Evolutionary conservation across 2,329 filamentous ascomycete species (phyloP).

Genomic region (Aureobasidium sp.): DNA sequence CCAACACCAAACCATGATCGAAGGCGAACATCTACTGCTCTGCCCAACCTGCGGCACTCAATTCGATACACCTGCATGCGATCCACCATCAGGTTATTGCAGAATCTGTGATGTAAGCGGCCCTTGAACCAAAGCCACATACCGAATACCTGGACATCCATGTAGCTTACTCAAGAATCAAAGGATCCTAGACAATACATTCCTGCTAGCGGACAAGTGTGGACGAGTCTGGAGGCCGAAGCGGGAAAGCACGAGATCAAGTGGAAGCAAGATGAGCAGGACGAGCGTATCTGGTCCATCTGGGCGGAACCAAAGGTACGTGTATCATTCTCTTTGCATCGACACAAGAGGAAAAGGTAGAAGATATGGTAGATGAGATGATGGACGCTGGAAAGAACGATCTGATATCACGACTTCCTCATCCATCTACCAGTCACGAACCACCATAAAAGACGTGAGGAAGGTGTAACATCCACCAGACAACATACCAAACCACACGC

Average conservation of each 20-base stretch:
- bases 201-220: slow-evolving; percentile 54
- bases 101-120: slow-evolving; percentile 60
- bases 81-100: slow-evolving; percentile 51
- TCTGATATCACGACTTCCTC: neutral
- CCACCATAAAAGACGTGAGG: neutral
- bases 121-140: too few species aligned
- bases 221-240: slow-evolving; percentile 47
- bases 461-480: neutral
- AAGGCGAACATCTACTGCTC: slow-evolving; percentile 41
- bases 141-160: neutral
- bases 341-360: neutral
- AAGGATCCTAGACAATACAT: slow-evolving; percentile 59
- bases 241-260: slow-evolving; percentile 42
- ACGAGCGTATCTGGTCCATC: slow-evolving; percentile 38
- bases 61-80: slow-evolving; percentile 46
- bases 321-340: neutral
- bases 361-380: too few species aligned
- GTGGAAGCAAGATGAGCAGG: slow-evolving; percentile 40
- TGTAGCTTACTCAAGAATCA: neutral
- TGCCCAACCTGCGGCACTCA: slow-evolving; percentile 65
- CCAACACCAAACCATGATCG: neutral
- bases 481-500: too few species aligned
- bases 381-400: neutral
- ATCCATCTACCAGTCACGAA: neutral
- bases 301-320: slow-evolving; percentile 33